phyloP scores from a whole-genome alignment of 306 rosid genomes.

The Phaseolus lunatus region DNA sequence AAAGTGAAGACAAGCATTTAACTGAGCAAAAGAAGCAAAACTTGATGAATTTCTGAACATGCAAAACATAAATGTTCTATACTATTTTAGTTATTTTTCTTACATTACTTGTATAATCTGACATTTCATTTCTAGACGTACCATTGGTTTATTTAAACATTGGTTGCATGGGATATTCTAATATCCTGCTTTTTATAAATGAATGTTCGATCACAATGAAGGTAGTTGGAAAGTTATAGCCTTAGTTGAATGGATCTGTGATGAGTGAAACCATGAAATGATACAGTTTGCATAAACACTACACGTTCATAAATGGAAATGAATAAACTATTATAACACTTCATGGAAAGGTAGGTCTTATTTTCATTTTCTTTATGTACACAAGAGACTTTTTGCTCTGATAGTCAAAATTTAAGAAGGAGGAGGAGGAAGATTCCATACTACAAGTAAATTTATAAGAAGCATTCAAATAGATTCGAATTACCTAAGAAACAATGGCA shows the following conservation, averaged over 20 bases:
- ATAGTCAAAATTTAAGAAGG: not conserved
- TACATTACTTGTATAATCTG: not conserved
- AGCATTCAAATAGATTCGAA: not conserved
- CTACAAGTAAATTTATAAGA: not conserved
- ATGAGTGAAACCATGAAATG: not conserved
- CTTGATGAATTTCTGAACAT: slow-evolving; percentile 6
- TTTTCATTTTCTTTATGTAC: not conserved
- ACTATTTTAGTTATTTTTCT: not conserved
- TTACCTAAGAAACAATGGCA: not conserved
- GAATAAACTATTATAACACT: not conserved
- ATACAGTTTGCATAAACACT: not conserved
- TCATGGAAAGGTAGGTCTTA: not conserved
- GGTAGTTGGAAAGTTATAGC: not conserved
- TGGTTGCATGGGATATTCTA: not conserved
- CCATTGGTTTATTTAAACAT: not conserved
- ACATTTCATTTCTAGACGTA: not conserved
- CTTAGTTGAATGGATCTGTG: not conserved
- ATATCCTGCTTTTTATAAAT: not conserved
- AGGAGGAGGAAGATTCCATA: not conserved
- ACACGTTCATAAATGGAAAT: not conserved
- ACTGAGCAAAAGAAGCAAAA: not conserved
- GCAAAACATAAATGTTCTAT: not conserved
- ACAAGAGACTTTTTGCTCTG: not conserved
- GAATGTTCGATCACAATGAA: not conserved
- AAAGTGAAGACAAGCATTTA: slow-evolving; percentile 21